Conservation (phyloP, 2,329 filamentous ascomycete species). For the Pyricularia sp. region DNA sequence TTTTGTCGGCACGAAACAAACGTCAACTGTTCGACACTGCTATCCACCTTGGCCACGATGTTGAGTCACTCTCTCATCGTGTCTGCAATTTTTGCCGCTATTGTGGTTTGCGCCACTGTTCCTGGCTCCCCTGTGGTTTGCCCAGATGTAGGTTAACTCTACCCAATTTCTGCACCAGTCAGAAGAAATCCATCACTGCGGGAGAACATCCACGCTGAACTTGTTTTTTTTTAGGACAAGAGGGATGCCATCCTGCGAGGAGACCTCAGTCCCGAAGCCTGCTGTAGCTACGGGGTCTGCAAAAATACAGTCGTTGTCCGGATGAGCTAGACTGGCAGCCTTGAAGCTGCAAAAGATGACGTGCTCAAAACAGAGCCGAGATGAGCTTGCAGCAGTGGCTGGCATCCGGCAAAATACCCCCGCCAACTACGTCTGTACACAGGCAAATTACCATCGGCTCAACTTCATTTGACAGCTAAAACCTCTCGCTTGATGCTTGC, state of each 20-base stretch:
- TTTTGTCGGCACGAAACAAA: not conserved
- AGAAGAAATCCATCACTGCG: not conserved
- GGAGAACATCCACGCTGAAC: not conserved
- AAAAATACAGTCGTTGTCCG: slow-evolving; percentile 35
- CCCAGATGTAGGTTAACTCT: slow-evolving; percentile 19
- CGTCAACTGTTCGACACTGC: not conserved
- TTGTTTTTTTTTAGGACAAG: slow-evolving; percentile 14
- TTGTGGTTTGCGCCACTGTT: slow-evolving; percentile 14
- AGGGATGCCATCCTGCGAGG: slow-evolving; percentile 34
- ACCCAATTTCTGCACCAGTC: not conserved
- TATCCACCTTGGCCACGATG: slow-evolving; percentile 10
- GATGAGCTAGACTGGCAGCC: slow-evolving; percentile 18
- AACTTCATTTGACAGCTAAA: not conserved
- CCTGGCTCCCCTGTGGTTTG: slow-evolving; percentile 23
- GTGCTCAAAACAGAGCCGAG: not conserved
- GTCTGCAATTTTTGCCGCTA: slow-evolving; percentile 11
- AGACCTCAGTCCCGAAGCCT: slow-evolving; percentile 31
- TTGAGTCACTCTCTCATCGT: slow-evolving; percentile 12
- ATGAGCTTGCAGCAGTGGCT: not conserved
- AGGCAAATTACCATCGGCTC: not conserved
- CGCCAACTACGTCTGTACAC: not conserved
- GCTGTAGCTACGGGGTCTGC: slow-evolving; percentile 41
- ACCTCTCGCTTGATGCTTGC: not conserved
- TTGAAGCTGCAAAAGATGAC: not conserved
- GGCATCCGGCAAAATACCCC: not conserved